Conservation (phyloP, 768 basidiomycete species). For the Russula olivacea region DNA sequence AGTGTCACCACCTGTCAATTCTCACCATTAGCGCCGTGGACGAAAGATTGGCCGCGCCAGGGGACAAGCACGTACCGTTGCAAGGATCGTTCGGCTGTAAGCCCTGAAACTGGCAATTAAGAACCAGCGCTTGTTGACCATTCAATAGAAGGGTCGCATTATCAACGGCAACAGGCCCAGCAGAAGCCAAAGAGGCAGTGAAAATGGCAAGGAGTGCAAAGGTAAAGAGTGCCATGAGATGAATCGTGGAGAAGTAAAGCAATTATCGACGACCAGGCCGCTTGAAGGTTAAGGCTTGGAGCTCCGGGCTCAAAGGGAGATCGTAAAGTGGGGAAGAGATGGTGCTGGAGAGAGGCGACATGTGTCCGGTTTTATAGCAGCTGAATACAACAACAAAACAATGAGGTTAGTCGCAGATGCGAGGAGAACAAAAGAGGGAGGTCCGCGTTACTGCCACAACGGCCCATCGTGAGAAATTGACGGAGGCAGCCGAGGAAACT, state of each 20-base stretch:
- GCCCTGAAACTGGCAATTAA: constrained; percentile 43
- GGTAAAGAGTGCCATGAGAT: constrained; percentile 14
- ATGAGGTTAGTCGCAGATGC: not conserved
- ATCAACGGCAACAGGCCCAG: constrained; percentile 36
- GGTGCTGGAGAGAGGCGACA: not conserved
- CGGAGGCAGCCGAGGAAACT: constrained; percentile 14
- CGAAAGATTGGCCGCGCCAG: not conserved
- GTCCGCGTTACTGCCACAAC: not conserved
- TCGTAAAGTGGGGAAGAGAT: not conserved
- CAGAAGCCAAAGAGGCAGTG: constrained; percentile 30
- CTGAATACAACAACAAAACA: constrained; percentile 7
- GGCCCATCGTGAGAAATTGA: constrained; percentile 13
- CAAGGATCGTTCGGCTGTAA: constrained; percentile 42
- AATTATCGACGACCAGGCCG: constrained; percentile 14
- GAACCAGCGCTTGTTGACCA: constrained; percentile 44
- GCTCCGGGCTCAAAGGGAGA: constrained; percentile 20
- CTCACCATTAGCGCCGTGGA: not conserved
- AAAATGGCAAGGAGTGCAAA: constrained; percentile 26
- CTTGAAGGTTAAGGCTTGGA: not conserved
- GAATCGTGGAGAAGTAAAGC: not conserved
- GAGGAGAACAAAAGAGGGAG: not conserved
- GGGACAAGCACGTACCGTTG: constrained; percentile 33
- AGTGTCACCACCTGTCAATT: constrained; percentile 36
- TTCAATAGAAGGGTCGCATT: constrained; percentile 42
- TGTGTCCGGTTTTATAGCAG: not conserved